Percentiles rank a stretch among this genome's conserved stretches.
These are phyloP conservation scores for Rhynchospora breviuscula DNA, from an alignment of 176 grass and related monocot genomes.

Conservation along the genomic window DNA sequence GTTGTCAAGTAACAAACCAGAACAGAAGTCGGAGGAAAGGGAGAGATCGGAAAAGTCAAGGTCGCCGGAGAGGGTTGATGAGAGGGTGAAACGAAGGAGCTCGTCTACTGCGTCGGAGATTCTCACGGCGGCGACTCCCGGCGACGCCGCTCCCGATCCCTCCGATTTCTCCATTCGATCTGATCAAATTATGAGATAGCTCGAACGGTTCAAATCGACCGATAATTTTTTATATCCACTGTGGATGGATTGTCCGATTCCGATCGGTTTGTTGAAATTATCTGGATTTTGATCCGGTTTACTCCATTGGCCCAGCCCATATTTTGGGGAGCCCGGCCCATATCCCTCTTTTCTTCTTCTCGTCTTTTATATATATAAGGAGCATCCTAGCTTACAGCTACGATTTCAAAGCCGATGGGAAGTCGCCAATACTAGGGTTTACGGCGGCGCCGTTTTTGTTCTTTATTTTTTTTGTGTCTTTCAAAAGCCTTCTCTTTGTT, in stretches of 20 bases:
- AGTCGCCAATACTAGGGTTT: background rate
- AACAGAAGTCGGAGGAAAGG: conserved; percentile 39
- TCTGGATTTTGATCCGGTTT: too few species aligned
- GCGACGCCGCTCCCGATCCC: conserved; percentile 34
- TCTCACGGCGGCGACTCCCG: conserved; percentile 32
- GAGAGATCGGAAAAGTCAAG: conserved; percentile 14
- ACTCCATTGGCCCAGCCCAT: background rate
- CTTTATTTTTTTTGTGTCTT: too few species aligned
- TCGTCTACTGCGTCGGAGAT: conserved; percentile 38
- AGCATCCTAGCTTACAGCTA: too few species aligned
- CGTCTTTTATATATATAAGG: background rate
- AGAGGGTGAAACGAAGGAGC: conserved; percentile 66
- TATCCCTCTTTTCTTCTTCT: background rate
- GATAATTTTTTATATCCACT: background rate
- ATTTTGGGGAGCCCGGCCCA: background rate
- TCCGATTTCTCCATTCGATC: background rate
- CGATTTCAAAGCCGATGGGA: background rate
- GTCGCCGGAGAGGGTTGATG: conserved; percentile 16
- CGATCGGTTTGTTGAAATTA: too few species aligned
- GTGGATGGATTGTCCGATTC: too few species aligned
- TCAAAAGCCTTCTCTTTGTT: background rate
- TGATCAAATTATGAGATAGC: background rate
- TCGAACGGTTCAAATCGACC: background rate
- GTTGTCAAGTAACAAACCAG: conserved; percentile 43
- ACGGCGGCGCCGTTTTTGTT: background rate